Evolutionary conservation across 1,284 basidiomycete genomes (phyloP), one percentile per base, ranked within the genome.

Genomic region (Marasmius fiardii): DNA sequence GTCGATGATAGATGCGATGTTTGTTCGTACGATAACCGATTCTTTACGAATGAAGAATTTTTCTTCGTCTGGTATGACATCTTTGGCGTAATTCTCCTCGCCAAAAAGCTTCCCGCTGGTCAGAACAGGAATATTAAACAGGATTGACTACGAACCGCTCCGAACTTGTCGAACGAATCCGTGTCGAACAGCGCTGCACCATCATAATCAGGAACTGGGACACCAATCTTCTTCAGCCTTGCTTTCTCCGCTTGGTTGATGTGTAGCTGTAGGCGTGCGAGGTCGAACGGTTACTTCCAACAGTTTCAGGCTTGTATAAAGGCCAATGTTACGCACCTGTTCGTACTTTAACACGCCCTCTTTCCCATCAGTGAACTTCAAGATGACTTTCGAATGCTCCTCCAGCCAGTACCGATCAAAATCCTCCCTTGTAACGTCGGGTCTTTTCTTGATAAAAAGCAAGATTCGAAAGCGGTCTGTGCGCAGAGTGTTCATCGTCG

Each of bases 1-100:
- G 47, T 49, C 47, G 10, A 49, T 26, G 28, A 49, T 49, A 10
- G 47, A 49, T 23, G 47, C 47, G 28, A 49, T 49, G 4, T 49
- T 49, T 11, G 28, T 12, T 14, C 31, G 24, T 23, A 49, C 3
- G 26, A 31, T 16, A n/a, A 49, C 24, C 10, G 26, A 26, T 7
- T 26, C 28, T n/a, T 26, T 14, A 4, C 47, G 47, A n/a, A 31
- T 16, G 20, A 49, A n/a, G 47, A 49, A 49, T 18, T 31, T 26
- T 23, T 31, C 18, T 31, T 49, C 47, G 47, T 49, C 47, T 16
- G 47, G 47, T 18, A 49, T n/a, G 47, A 49, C 31, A 7, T 31
- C n/a, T n/a, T 14, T 18, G 16, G 6, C 20, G 26, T 45, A 45
- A 11, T 44, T 11, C 7, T 11, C 23, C 2, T 20, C 23, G 44